Evolutionary conservation across 768 basidiomycete genomes (phyloP).

Genomic region (Xerocomus potaroensis): DNA sequence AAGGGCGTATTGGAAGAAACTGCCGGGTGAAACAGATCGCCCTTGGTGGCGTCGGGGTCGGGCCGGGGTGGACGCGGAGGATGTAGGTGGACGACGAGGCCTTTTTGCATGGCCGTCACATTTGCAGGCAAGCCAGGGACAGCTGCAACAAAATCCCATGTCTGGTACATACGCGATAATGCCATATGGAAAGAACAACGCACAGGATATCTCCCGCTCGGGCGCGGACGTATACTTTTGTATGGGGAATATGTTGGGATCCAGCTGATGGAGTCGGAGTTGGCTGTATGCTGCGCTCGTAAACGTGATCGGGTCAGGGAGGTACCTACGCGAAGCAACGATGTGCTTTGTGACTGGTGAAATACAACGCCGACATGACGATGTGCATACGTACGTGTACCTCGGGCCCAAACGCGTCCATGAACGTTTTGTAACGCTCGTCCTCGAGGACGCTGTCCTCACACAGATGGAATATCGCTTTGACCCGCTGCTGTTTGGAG

Average conservation of each 20-base stretch:
- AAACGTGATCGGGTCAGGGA: slow-evolving; percentile 66
- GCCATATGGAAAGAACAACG: slow-evolving; percentile 5
- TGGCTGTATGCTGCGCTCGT: slow-evolving; percentile 70
- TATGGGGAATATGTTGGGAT: slow-evolving; percentile 66
- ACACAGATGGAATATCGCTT: slow-evolving; percentile 63
- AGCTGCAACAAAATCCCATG: no score
- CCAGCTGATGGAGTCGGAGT: slow-evolving; percentile 66
- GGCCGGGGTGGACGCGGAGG: slow-evolving; percentile 41
- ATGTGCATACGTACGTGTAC: slow-evolving; percentile 49
- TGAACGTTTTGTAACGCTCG: slow-evolving; percentile 63
- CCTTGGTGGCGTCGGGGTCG: slow-evolving; percentile 25
- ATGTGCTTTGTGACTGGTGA: slow-evolving; percentile 54
- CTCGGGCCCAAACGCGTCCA: slow-evolving; percentile 57
- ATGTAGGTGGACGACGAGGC: slow-evolving; percentile 41
- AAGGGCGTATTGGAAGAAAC: slow-evolving; percentile 13
- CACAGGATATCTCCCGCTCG: slow-evolving; percentile 36
- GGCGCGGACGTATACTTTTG: slow-evolving; percentile 50
- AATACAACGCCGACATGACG: background rate
- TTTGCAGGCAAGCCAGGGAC: slow-evolving; percentile 46
- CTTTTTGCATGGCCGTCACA: slow-evolving; percentile 39
- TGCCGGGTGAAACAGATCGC: slow-evolving; percentile 31
- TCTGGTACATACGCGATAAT: background rate
- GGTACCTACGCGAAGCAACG: slow-evolving; percentile 60
- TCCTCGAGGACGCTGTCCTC: slow-evolving; percentile 70
- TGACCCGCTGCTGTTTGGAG: slow-evolving; percentile 41